These are phyloP conservation scores for Anisogramma anomala DNA, from an alignment of 2,329 filamentous ascomycete genomes.

Conservation along the genomic window DNA sequence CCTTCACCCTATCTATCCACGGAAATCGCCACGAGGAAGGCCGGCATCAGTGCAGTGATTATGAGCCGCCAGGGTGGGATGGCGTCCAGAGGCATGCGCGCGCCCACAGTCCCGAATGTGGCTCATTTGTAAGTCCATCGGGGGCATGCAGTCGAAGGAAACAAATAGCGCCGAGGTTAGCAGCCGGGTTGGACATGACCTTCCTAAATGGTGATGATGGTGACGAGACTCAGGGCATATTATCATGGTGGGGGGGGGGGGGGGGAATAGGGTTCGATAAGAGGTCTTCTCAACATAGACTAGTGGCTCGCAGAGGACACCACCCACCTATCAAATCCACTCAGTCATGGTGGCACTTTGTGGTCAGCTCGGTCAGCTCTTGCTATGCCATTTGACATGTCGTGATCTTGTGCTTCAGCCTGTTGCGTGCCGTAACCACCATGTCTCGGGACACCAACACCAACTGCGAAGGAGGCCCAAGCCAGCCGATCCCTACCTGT, in stretches of 20 bases:
- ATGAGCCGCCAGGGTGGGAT: too few relatives aligned
- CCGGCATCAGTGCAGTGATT: neutral
- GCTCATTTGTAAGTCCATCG: too few relatives aligned
- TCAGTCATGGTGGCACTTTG: too few relatives aligned
- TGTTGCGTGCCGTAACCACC: neutral
- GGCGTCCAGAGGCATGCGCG: neutral
- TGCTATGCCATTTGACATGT: neutral
- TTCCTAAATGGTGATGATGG: conserved; percentile 6
- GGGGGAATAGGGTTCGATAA: neutral
- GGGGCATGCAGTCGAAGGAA: neutral
- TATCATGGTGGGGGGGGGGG: too few relatives aligned
- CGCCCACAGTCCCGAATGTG: neutral
- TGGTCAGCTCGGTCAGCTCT: too few relatives aligned
- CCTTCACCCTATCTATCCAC: conserved; percentile 1
- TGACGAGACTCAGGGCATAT: too few relatives aligned
- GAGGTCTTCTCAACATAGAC: neutral
- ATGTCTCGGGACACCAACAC: too few relatives aligned
- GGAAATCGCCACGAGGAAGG: neutral
- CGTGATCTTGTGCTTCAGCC: neutral
- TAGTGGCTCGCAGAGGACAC: neutral
- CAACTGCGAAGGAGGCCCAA: too few relatives aligned
- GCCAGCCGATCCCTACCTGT: too few relatives aligned
- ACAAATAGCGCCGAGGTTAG: neutral
- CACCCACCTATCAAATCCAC: neutral
- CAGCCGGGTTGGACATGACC: neutral